Percentiles rank a stretch among this genome's conserved stretches.
phyloP scores from a whole-genome alignment of 768 basidiomycete genomes.

The Psilocybe azurescens region DNA sequence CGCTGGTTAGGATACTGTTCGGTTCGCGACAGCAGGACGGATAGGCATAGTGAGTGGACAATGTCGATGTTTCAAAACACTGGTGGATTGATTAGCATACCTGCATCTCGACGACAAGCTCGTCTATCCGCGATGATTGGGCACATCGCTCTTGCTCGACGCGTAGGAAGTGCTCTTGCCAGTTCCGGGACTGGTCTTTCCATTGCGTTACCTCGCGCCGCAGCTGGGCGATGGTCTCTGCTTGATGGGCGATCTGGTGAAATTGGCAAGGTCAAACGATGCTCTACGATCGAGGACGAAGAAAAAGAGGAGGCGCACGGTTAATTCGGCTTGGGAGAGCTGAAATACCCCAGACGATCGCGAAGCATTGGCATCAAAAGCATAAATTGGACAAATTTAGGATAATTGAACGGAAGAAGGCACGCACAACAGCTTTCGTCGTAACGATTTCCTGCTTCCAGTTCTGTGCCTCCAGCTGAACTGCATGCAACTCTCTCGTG shows the following conservation, averaged over 20 bases:
- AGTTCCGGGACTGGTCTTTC: conserved; percentile 77
- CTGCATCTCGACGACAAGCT: conserved; percentile 57
- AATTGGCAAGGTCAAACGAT: background rate
- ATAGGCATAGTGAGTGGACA: background rate
- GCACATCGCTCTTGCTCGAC: conserved; percentile 72
- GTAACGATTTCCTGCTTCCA: conserved; percentile 49
- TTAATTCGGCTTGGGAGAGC: conserved; percentile 62
- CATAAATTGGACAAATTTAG: conserved; percentile 14
- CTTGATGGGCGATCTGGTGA: conserved; percentile 59
- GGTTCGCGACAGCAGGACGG: no score
- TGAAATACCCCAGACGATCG: conserved; percentile 24
- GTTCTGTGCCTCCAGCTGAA: conserved; percentile 49
- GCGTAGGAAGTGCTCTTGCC: conserved; percentile 82
- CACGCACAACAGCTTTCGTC: conserved; percentile 54
- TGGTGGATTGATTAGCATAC: conserved; percentile 34
- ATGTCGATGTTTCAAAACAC: background rate
- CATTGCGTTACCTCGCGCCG: conserved; percentile 71
- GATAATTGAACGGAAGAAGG: conserved; percentile 9
- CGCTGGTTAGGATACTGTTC: conserved; percentile 7
- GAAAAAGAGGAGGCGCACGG: conserved; percentile 39
- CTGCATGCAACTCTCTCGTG: conserved; percentile 48
- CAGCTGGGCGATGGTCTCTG: conserved; percentile 65
- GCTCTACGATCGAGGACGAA: background rate
- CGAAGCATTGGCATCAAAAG: conserved; percentile 2
- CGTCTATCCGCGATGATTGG: conserved; percentile 61